phyloP scores from a whole-genome alignment of 129 eudicot species.

The Helianthus tuberosus region DNA sequence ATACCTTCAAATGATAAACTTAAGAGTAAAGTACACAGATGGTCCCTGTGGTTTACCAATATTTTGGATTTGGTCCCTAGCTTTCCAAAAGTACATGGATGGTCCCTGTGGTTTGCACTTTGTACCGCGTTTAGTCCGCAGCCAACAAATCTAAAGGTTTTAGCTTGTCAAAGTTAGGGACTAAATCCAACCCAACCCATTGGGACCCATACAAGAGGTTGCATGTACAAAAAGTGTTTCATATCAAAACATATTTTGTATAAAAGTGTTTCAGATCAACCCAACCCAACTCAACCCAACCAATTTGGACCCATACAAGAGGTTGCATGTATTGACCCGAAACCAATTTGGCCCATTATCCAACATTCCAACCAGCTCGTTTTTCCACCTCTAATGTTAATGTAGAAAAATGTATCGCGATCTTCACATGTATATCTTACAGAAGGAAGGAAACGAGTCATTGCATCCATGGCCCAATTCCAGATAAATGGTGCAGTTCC shows the following conservation, averaged over 20 bases:
- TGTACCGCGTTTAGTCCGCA: no score
- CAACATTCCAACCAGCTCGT: constrained; percentile 1
- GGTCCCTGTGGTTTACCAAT: no score
- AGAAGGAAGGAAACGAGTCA: constrained; percentile 68
- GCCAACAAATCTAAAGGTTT: no score
- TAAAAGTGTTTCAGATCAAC: background rate
- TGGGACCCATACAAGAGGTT: background rate
- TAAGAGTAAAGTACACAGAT: no score
- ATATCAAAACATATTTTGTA: background rate
- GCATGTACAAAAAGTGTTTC: background rate
- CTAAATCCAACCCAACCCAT: background rate
- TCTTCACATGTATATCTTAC: constrained; percentile 44
- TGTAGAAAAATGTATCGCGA: background rate
- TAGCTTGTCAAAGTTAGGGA: no score
- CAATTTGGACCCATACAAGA: background rate
- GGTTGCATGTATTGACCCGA: background rate
- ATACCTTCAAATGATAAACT: no score
- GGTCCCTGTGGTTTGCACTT: no score
- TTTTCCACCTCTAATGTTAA: background rate
- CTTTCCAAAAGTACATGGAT: no score
- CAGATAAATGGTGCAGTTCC: constrained; percentile 98
- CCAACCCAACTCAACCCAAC: background rate
- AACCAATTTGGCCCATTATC: constrained; percentile 3
- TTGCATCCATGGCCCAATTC: constrained; percentile 97
- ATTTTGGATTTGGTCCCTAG: no score